Evolutionary conservation across 768 basidiomycete genomes (phyloP).

Genomic region (Rhizopogon sp.): DNA sequence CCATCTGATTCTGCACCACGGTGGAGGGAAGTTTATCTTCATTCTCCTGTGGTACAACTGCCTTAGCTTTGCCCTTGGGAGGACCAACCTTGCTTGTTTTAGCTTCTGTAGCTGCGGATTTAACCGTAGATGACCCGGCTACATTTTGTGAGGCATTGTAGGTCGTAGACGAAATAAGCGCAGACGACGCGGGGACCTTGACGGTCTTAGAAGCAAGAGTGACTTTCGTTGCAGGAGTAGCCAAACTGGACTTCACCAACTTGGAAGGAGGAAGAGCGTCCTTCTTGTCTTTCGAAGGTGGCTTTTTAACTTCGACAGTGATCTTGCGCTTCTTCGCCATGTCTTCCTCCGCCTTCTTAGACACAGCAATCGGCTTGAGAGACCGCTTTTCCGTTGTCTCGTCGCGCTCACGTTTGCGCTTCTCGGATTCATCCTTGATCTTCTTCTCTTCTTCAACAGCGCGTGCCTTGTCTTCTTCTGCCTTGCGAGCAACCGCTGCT

Average conservation of each 20-base stretch:
- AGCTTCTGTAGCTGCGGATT: conserved; percentile 25
- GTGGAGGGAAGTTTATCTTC: conserved; percentile 56
- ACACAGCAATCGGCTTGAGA: conserved; percentile 35
- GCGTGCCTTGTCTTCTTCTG: conserved; percentile 67
- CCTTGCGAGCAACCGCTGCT: conserved; percentile 64
- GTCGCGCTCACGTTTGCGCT: conserved; percentile 78
- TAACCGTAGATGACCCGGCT: conserved; percentile 22
- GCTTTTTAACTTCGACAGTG: conserved; percentile 51
- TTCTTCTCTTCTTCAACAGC: conserved; percentile 65
- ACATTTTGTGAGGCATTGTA: conserved; percentile 35
- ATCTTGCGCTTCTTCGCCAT: conserved; percentile 67
- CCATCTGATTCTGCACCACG: conserved; percentile 61
- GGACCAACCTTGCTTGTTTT: conserved; percentile 33
- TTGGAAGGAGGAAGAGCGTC: conserved; percentile 24
- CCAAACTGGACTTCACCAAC: conserved; percentile 22
- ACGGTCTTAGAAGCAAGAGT: conserved; percentile 30
- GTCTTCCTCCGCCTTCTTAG: conserved; percentile 74
- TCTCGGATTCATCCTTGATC: conserved; percentile 68
- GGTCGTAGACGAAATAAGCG: conserved; percentile 32
- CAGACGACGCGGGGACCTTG: conserved; percentile 27
- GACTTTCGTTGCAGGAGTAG: conserved; percentile 19
- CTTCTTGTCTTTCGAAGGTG: conserved; percentile 50
- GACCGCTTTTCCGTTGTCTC: conserved; percentile 69
- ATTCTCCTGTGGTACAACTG: conserved; percentile 38
- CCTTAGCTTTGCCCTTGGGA: conserved; percentile 48